Evolutionary conservation across 2,329 filamentous ascomycete genomes (phyloP), one percentile per base, ranked within the genome.

Genomic region (Leptographium galeiforme): DNA sequence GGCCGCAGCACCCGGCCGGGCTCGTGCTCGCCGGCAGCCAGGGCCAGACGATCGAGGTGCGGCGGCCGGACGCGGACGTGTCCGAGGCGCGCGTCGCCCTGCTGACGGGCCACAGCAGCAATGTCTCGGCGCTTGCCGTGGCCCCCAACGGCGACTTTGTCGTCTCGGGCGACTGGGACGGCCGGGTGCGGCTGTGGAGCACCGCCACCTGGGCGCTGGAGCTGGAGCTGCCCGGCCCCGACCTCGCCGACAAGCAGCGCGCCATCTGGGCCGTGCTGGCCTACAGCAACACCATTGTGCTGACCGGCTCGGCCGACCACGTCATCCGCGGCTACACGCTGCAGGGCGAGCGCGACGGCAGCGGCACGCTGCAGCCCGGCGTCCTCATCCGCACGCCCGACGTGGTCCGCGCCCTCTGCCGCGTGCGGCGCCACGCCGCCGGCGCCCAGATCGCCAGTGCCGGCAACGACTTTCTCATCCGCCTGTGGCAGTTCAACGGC

Each of bases 141-240:
- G 84, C 84, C 50, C 78, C 84, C 1, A 78, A 82, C 55, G 85
- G 84, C 2, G 78, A 72, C 47, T 87, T 82, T 66, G 75, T 97
- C 43, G 83, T 96, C 48, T 97, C 91, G 59, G 93, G 91, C 36
- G 87, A 90, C 62, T 98, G 93, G 93, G 93, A 98, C 67, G 81
- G 81, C 34, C 85, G 89, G 58, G 90, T 89, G 33, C 84, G 89
- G 53, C 72, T 97, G 51, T 98, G 93, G 93, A 78, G 76, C 57
- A 72, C 93, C n/a, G 79, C 80, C 43, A 89, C 85, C 59, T 96
- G 91, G 87, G 89, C 94, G 63, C 79, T 79, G 11, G 79, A 86
- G 58, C 70, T 82, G 36, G 72, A 85, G 48, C 73, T 98, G 18
- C 71, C 79, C 47, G 89, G 88, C 6, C 54, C 55, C 41, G 67